A percentile compares a stretch with the other conserved stretches of the same genome.
Evolutionary conservation across 1,284 basidiomycete genomes (phyloP).

Genomic region (Irpex lacteus): DNA sequence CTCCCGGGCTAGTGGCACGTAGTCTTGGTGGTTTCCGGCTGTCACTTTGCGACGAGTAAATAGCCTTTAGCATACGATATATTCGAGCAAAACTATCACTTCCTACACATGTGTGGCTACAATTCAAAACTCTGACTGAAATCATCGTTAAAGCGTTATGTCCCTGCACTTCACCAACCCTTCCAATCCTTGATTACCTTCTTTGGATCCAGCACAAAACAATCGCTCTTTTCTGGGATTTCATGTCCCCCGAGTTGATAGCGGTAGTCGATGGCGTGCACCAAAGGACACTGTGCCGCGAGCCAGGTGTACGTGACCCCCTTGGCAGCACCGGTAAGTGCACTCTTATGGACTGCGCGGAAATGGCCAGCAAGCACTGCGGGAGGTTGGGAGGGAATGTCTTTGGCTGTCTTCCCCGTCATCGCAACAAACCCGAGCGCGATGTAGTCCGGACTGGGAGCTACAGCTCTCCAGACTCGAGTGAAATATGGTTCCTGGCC

Average conservation of each 20-base stretch:
- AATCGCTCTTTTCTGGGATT: background rate
- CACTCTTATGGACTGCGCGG: background rate
- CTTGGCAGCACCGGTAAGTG: background rate
- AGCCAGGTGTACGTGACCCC: background rate
- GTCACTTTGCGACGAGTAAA: too few species aligned
- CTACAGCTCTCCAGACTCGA: background rate
- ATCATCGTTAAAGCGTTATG: too few species aligned
- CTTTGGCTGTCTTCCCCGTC: background rate
- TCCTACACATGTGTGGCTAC: too few species aligned
- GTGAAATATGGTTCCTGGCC: background rate
- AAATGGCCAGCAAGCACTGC: background rate
- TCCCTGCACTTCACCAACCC: background rate
- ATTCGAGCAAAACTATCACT: too few species aligned
- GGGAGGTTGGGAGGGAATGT: background rate
- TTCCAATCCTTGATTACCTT: background rate
- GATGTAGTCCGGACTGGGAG: background rate
- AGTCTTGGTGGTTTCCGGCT: too few species aligned
- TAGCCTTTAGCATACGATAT: too few species aligned
- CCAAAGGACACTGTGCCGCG: background rate
- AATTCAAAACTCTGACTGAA: too few species aligned
- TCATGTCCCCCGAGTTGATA: background rate
- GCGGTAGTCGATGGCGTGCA: background rate
- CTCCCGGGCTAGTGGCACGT: too few species aligned
- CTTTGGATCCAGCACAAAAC: constrained; percentile 4
- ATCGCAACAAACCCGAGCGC: background rate